Base-by-base conservation (phyloP, 2,329 filamentous ascomycete genomes). In the Xylariomycetidae sp. region DNA sequence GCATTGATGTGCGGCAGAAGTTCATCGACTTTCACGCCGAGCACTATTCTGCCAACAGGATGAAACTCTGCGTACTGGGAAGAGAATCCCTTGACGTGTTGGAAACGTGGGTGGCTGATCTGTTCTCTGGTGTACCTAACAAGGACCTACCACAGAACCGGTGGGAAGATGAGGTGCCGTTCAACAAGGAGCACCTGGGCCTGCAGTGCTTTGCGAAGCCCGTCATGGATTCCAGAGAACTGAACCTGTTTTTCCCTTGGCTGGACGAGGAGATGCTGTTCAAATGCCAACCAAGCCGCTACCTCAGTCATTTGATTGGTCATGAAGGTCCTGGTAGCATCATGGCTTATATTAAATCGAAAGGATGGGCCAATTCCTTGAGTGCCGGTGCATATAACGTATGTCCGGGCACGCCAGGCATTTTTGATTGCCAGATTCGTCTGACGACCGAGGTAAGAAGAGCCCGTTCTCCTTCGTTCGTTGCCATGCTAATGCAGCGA, bases 321-420 rank as follows among this genome's bases (percentile, higher is more conserved):
- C 89, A 95, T 48, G 89, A 95, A 58, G 88, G 89, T 0, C 89
- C 89, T 1, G 89, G 89, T 4, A 95, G 89, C 58, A 84, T 95
- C 50, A 78, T 95, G 63, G 80, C 88, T 2, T 88, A 92, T 56
- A 74, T 94, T 59, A 95, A 95, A 58, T 79, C 76, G 17, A 92
- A 89, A 59, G 89, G 89, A 6, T 94, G 88, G 85, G 87, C 82
- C 4, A 93, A 89, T 49, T 77, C 79, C 3, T 67, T 95, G 3
- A 85, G 82, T 28, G 85, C 87, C 24, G 88, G 88, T 22, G 74
- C 79, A 6, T 81, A 81, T 52, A 68, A 78, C 0, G 66, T 94
- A 25, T 93, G 87, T 49, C 83, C 86, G 3, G 89, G 88, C 10
- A 70, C 68, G 0, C 79, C 85, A 1, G 80, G 83, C 0, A 72